Base-by-base conservation (phyloP, 495 filamentous ascomycete species). In the Pseudotulostoma volvatum region DNA sequence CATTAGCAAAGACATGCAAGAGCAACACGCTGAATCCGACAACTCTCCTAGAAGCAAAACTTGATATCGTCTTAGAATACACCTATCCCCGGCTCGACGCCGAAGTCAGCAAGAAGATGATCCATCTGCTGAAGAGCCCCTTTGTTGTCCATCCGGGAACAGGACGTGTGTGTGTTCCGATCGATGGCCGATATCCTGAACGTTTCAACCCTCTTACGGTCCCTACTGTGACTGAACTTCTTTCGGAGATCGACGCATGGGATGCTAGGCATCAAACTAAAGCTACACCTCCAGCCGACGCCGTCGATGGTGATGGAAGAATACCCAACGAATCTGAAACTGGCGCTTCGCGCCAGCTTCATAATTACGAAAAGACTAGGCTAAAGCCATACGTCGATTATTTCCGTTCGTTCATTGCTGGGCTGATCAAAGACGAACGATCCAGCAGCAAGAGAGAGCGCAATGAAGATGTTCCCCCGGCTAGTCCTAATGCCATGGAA, bases 81-180 rank as follows among this genome's bases (percentile, higher is more conserved):
- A 93, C 90, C 3, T 97, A 97, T 56, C 92, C 90, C n/a, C 77
- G 90, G 7, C 76, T 97, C 36, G 90, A 97, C 67, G 83, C 84
- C 39, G 85, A 93, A 47, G 90, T 97, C 48, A 84, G 80, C 49
- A 95, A 95, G 63, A 92, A 94, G 52, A 74, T 93, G 54, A 96
- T 92, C 63, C 90, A 97, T 70, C 71, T 97, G 65, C 72, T 97
- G 33, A 97, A 97, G 52, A 82, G 75, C 43, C 90, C 90, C 2
- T 97, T 97, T 47, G 88, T 93, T 40, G 77, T 97, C 20, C 90
- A 97, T 63, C 90, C 90, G 0, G 84, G 82, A 4, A 97, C 92
- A 1, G 92, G 88, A 0, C 63, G 86, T 37, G 79, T 97, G 15
- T 97, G 90, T 61, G 92, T 97, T 34, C 90, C 90, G 8, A 95